Evolutionary conservation across 2,329 filamentous ascomycete species (phyloP), one percentile per base, ranked within the genome.

Genomic region (Aspergillus calidoustus): DNA sequence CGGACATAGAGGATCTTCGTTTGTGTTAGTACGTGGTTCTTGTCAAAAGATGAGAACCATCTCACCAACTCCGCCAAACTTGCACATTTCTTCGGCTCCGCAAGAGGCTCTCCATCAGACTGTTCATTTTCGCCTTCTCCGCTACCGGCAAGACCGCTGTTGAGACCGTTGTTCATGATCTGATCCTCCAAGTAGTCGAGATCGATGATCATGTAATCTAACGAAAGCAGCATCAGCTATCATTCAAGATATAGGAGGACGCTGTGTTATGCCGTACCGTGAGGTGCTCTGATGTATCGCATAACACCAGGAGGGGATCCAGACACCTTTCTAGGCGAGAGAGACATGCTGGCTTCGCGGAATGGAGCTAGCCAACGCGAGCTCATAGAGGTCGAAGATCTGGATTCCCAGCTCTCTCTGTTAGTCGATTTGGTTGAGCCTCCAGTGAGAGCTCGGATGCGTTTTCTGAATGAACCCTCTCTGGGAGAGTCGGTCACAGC

Each of bases 191-290:
- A 23, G 38, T 38, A 49, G n/a, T 54, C 63, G 7, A 65, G 19
- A 25, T 67, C 65, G 5, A 67, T 22, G 30, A 62, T 56, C 41
- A 58, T 57, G 41, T 62, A 65, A 54, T 65, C 65, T 67, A 43
- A 15, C 17, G n/a, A 48, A 3, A 8, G 41, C 15, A 25, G 7
- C 7, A 38, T 61, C 38, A 61, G 54, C 22, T 44, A 41, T 13
- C 31, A 38, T 31, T 13, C 22, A 22, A 30, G 15, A 22, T 52
- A 25, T n/a, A 19, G 22, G 23, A 23, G 43, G 17, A 19, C 19
- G 13, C 25, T n/a, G 30, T 23, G 23, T 34, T 19, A 6, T 49
- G 23, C 30, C 59, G 4, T 46, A 66, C 62, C 62, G 7, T 53
- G 31, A n/a, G 60, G 52, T 7, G 64, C 59, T 43, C 52, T 59